Evolutionary conservation across 345 rosid species (phyloP).

Genomic region (Camelina neglecta): DNA sequence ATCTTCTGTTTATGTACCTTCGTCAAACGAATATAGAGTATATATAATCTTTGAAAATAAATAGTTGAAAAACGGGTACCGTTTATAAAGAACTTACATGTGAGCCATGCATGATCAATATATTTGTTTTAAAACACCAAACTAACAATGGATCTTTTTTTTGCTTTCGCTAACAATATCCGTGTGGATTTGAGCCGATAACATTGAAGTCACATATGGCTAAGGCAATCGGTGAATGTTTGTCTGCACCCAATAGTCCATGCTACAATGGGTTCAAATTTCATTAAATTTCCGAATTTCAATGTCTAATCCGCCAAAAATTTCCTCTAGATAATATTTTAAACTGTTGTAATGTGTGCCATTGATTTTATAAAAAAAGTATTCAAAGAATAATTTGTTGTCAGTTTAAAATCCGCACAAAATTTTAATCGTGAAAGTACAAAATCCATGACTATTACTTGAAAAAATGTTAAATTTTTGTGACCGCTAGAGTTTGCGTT

Average conservation of each 20-base stretch:
- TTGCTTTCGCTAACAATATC: not conserved
- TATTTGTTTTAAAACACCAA: not conserved
- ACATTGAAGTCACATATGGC: conserved; percentile 22
- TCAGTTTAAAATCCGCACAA: not conserved
- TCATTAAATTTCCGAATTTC: not conserved
- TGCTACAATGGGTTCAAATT: conserved; percentile 30
- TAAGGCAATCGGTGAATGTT: conserved; percentile 16
- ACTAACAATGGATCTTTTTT: not conserved
- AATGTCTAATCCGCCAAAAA: conserved; percentile 8
- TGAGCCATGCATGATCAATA: conserved; percentile 14
- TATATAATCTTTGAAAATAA: not conserved
- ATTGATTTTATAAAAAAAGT: not conserved
- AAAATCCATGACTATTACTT: not conserved
- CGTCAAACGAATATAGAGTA: not conserved
- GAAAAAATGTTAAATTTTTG: not conserved
- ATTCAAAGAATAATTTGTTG: not conserved
- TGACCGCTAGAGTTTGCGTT: not conserved
- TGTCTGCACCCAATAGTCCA: conserved; percentile 33
- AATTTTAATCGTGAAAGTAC: not conserved
- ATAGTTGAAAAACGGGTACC: not conserved
- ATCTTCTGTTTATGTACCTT: not conserved
- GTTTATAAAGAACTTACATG: not conserved
- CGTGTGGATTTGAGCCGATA: conserved; percentile 7
- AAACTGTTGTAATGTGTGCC: conserved; percentile 38
- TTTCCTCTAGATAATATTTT: not conserved